Percentiles rank a stretch among this genome's conserved stretches.
phyloP scores from a whole-genome alignment of 148 eudicot species.

The Vaccinium myrtillus region DNA sequence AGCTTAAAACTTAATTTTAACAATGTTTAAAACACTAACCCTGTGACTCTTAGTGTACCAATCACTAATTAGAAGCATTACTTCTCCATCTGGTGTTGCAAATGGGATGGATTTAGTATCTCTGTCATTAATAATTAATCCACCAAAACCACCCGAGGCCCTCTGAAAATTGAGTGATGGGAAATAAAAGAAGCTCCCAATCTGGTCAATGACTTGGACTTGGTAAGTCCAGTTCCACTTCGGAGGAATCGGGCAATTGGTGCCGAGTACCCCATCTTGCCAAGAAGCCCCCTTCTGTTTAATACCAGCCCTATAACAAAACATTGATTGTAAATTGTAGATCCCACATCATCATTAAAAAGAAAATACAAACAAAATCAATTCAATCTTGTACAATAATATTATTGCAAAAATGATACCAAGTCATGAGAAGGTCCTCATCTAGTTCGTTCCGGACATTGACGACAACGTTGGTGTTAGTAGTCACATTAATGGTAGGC shows the following conservation, averaged over 20 bases:
- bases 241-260: conserved; percentile 94
- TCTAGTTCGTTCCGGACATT: conserved; percentile 88
- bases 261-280: conserved; percentile 96
- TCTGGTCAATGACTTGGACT: conserved; percentile 94
- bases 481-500: conserved; percentile 74
- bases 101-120: conserved; percentile 74
- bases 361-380: neutral
- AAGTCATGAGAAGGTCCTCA: conserved; percentile 75
- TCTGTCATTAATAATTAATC: conserved; percentile 56
- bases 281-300: conserved; percentile 70
- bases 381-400: neutral
- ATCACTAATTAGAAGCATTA: conserved; percentile 72
- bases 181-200: conserved; percentile 94
- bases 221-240: conserved; percentile 98
- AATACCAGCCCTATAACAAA: conserved; percentile 68
- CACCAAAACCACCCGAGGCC: conserved; percentile 91
- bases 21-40: conserved; percentile 43
- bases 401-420: conserved; percentile 39
- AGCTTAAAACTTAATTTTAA: neutral
- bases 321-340: neutral
- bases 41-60: conserved; percentile 87
- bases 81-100: conserved; percentile 70
- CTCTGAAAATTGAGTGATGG: conserved; percentile 85
- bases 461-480: conserved; percentile 79
- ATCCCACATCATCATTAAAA: neutral